phyloP scores from a whole-genome alignment of 192 early-diverging fungal species.

The Coemansia javaensis region DNA sequence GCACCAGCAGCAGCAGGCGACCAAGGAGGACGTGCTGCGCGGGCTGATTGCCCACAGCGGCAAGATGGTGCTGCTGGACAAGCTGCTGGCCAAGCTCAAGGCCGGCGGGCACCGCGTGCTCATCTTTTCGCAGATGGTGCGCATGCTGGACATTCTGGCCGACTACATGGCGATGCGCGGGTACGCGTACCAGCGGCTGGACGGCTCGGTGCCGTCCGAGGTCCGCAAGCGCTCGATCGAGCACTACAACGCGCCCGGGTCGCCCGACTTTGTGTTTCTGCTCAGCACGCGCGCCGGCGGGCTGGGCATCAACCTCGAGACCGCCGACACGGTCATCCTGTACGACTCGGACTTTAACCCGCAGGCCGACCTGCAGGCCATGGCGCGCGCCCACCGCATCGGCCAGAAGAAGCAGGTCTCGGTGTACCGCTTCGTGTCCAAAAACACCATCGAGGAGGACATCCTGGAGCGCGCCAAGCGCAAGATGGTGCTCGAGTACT shows the following conservation, averaged over 20 bases:
- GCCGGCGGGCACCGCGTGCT: slow-evolving; percentile 91
- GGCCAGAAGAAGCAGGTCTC: slow-evolving; percentile 97
- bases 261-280: slow-evolving; percentile 93
- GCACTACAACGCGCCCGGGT: slow-evolving; percentile 92
- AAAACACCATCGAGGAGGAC: slow-evolving; percentile 97
- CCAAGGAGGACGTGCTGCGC: slow-evolving; percentile 69
- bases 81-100: slow-evolving; percentile 84
- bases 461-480: slow-evolving; percentile 97
- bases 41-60: slow-evolving; percentile 89
- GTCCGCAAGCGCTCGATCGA: slow-evolving; percentile 95
- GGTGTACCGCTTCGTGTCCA: slow-evolving; percentile 95
- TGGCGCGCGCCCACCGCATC: slow-evolving; percentile 97
- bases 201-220: slow-evolving; percentile 85
- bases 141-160: slow-evolving; percentile 91
- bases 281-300: slow-evolving; percentile 97
- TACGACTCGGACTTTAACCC: slow-evolving; percentile 96
- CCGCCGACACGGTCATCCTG: slow-evolving; percentile 96
- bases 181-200: slow-evolving; percentile 87
- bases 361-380: slow-evolving; percentile 95
- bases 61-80: slow-evolving; percentile 97
- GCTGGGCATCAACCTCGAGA: slow-evolving; percentile 92
- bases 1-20: slow-evolving; percentile 55
- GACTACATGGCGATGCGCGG: slow-evolving; percentile 89
- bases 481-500: slow-evolving; percentile 99
- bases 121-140: slow-evolving; percentile 98